Evolutionary conservation across 768 basidiomycete species (phyloP).

Genomic region (Termitomyces titanicus): DNA sequence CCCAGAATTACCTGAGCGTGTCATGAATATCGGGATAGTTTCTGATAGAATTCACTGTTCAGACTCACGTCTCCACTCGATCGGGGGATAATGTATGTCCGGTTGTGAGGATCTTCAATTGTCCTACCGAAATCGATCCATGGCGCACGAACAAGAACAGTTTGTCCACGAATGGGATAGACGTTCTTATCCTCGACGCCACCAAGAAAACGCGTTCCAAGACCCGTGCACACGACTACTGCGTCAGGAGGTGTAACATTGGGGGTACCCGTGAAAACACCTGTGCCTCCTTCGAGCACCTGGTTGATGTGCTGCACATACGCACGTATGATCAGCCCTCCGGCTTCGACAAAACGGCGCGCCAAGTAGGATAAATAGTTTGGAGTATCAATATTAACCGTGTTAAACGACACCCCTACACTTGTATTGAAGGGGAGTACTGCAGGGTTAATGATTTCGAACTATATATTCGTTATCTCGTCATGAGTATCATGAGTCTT

Average conservation of each 20-base stretch:
- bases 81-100: slow-evolving; percentile 67
- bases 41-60: background rate
- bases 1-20: slow-evolving; percentile 49
- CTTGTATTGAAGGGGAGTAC: slow-evolving; percentile 29
- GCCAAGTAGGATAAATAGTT: slow-evolving; percentile 71
- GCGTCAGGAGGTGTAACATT: slow-evolving; percentile 40
- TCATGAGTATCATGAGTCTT: too few relatives aligned
- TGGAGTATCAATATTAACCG: slow-evolving; percentile 68
- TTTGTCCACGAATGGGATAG: slow-evolving; percentile 82
- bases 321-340: slow-evolving; percentile 59
- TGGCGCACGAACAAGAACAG: slow-evolving; percentile 71
- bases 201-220: slow-evolving; percentile 55
- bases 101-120: slow-evolving; percentile 34
- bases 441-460: slow-evolving; percentile 27
- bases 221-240: slow-evolving; percentile 66
- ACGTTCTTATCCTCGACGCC: slow-evolving; percentile 78
- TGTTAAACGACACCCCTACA: slow-evolving; percentile 56
- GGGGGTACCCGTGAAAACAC: slow-evolving; percentile 24
- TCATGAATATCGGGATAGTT: background rate
- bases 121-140: slow-evolving; percentile 58
- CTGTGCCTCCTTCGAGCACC: slow-evolving; percentile 56
- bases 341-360: slow-evolving; percentile 54
- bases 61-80: slow-evolving; percentile 48
- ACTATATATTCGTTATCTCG: slow-evolving; percentile 31
- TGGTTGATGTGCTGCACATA: slow-evolving; percentile 68